Evolutionary conservation across 371 early-diverging fungal species (phyloP).

Genomic region (Mortierella sp.): DNA sequence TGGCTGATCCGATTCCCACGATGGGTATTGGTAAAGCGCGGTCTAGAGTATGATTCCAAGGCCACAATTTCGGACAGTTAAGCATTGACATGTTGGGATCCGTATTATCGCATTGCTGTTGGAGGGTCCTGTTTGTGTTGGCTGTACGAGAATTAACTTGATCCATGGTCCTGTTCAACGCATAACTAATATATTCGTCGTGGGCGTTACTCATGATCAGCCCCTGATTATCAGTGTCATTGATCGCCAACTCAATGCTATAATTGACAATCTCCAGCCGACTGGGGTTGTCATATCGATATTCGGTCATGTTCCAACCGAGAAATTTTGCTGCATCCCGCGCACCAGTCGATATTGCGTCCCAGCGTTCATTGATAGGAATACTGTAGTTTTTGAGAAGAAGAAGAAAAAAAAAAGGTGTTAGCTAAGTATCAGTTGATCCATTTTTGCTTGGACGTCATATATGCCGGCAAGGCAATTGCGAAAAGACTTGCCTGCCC

Average conservation of each 20-base stretch:
- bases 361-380: conserved; percentile 33
- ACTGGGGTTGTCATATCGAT: conserved; percentile 38
- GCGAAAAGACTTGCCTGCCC: conserved; percentile 35
- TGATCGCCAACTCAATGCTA: conserved; percentile 28
- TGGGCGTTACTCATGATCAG: conserved; percentile 32
- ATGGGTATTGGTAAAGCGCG: conserved; percentile 34
- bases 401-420: neutral
- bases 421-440: neutral
- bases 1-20: conserved; percentile 37
- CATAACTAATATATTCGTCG: conserved; percentile 22
- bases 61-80: conserved; percentile 6
- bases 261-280: conserved; percentile 9
- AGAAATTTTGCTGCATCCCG: conserved; percentile 42
- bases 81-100: neutral
- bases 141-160: conserved; percentile 10
- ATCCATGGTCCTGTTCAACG: conserved; percentile 14
- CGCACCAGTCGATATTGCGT: conserved; percentile 38
- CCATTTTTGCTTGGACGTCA: neutral
- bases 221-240: conserved; percentile 24
- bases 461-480: neutral
- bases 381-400: conserved; percentile 10
- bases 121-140: conserved; percentile 11
- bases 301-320: conserved; percentile 45
- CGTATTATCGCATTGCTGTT: conserved; percentile 15
- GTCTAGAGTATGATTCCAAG: conserved; percentile 44